Base-by-base conservation (phyloP, 352 stramenopile species). In the Discostella stelligera region DNA sequence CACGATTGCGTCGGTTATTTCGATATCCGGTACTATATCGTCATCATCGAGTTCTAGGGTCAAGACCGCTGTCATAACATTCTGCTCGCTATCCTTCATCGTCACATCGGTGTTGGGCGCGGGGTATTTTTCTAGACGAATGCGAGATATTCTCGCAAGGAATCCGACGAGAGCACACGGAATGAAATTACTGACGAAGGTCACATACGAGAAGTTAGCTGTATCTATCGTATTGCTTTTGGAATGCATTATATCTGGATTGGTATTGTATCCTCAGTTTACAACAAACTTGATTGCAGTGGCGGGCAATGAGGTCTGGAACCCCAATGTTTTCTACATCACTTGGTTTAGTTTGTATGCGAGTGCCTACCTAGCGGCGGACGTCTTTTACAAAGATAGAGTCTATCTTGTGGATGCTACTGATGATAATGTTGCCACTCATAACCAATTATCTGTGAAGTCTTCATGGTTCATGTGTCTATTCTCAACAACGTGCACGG, bases 291-390 rank as follows among this genome's bases (percentile, higher is more conserved):
- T 1, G 14, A 11, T 66, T n/a, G 61, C 61, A 20, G 61, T 69
- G 3, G 9, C 16, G 1, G 61, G 61, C 8, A 56, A 58, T n/a
- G 61, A 52, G 14, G 39, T 69, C 8, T 69, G 61, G 61, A 52
- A 69, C 61, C 16, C 61, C 32, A 69, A 69, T 30, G 7, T 69
- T 13, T 69, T 69, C 61, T 66, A 37, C 39, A 32, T 37, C 4
- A 23, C 61, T 1, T 69, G 46, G 30, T 11, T 49, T 23, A 50
- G 25, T 32, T 37, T 44, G 11, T 54, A 50, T 32, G 30, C 14
- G 18, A 39, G 32, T 54, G 30, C 60, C 18, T 54, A 50, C 21
- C 18, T 68, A 18, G 30, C 21, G 30, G 60, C 20, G 46, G 20
- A 68, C 49, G 60, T 6, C 60, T 55, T 55, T 13, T 18, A 27